phyloP scores from a whole-genome alignment of 2,329 filamentous ascomycete genomes.

The Neonectria hederae region DNA sequence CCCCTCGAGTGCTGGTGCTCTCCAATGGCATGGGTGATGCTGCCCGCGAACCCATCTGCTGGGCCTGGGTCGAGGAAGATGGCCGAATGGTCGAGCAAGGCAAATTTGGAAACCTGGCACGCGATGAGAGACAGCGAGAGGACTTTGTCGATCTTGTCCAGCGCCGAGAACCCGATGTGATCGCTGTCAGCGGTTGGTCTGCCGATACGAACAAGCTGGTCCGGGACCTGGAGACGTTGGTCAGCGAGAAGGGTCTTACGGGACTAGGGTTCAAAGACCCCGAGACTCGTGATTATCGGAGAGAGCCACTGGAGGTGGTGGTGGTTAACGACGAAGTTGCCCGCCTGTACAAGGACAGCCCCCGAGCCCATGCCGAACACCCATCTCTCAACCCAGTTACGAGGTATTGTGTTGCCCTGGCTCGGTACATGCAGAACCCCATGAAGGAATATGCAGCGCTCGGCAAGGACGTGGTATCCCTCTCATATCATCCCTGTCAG shows the following conservation, averaged over 20 bases:
- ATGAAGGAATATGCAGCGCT: conserved; percentile 96
- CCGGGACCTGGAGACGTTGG: conserved; percentile 80
- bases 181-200: conserved; percentile 88
- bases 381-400: conserved; percentile 81
- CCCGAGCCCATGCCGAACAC: conserved; percentile 80
- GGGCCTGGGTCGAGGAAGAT: conserved; percentile 94
- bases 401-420: conserved; percentile 89
- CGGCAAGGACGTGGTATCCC: conserved; percentile 85
- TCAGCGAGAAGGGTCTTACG: conserved; percentile 79
- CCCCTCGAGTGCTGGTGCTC: conserved; percentile 85
- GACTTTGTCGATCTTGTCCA: conserved; percentile 82
- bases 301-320: conserved; percentile 85
- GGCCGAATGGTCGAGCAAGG: conserved; percentile 89
- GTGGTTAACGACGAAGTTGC: conserved; percentile 97
- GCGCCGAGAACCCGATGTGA: conserved; percentile 85
- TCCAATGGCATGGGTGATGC: conserved; percentile 84
- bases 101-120: conserved; percentile 81
- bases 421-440: conserved; percentile 92
- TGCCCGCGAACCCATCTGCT: conserved; percentile 81
- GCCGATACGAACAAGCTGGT: conserved; percentile 87
- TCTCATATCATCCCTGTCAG: conserved; percentile 90
- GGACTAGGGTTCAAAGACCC: conserved; percentile 84
- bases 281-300: conserved; percentile 78
- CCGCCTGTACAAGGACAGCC: conserved; percentile 92
- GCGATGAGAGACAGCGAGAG: conserved; percentile 72